Base-by-base conservation (phyloP, 1,284 basidiomycete genomes). In the Fomitiporia mediterranea region DNA sequence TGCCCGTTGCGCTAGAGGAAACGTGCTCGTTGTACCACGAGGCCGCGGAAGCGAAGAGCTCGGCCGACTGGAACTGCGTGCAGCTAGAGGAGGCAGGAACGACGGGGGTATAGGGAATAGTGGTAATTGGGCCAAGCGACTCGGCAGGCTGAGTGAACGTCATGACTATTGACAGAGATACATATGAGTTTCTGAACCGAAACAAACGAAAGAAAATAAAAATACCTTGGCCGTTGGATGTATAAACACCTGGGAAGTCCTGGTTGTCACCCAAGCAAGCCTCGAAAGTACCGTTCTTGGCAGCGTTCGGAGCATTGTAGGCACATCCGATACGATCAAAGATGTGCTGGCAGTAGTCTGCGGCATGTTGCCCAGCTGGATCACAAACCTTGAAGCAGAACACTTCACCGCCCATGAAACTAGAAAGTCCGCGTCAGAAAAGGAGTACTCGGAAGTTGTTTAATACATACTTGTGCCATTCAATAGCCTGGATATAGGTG, bases 271-370 rank as follows among this genome's bases (percentile, higher is more conserved):
- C 83, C 3, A 75, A 63, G 68, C 86, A 89, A 17, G 75, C 71
- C 59, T 81, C 77, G 63, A 86, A 89, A 0, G 74, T 74, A 15
- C 76, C 77, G 39, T 79, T 72, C 48, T 72, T 67, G 28, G 82
- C 84, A 37, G 75, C 72, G 60, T 80, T 83, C n/a, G 86, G 86
- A 1, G 76, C 81, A 64, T 89, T 89, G 72, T 81, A 87, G 8
- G 64, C 67, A 64, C 86, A 89, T 0, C 87, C 87, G 55, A 86
- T 80, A 57, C 82, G 79, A 64, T 89, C 86, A 58, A 72, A 81
- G 53, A 79, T 74, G 70, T 86, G 80, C 62, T 83, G 72, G 73
- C 86, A 89, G 62, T 70, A 77, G 39, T 72, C 65, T 2, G 74
- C 72, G 9, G 76, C 78, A 58, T 81, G 74, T n/a, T 74, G 65